These are phyloP conservation scores for Cutaneotrichosporon cavernicola DNA, from an alignment of 1,284 basidiomycete genomes.

Conservation along the genomic window DNA sequence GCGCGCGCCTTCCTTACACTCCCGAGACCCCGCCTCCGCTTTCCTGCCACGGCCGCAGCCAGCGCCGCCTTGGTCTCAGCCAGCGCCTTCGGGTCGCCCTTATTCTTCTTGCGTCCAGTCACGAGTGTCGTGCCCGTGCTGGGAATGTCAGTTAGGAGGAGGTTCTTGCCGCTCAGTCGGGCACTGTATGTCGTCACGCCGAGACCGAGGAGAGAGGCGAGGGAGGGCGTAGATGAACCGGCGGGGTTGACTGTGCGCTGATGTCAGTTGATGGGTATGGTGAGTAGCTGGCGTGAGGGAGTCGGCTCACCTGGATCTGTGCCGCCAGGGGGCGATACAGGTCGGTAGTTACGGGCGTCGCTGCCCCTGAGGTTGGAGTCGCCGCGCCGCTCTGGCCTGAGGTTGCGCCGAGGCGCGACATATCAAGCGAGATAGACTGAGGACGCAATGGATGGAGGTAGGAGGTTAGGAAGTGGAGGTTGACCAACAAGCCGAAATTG, in stretches of 20 bases:
- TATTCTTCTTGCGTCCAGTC: conserved; percentile 36
- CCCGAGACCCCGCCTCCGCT: conserved; percentile 18
- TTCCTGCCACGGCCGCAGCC: conserved; percentile 12
- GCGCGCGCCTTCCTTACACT: conserved; percentile 18
- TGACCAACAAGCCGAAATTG: neutral
- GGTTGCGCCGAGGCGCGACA: conserved; percentile 6
- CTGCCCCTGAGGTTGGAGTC: conserved; percentile 9
- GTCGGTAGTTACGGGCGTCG: conserved; percentile 31
- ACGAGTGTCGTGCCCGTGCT: conserved; percentile 24
- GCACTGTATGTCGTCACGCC: conserved; percentile 32
- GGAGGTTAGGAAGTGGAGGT: neutral
- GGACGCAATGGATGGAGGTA: neutral
- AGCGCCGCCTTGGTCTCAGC: conserved; percentile 23
- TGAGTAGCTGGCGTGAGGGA: neutral
- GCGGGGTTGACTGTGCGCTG: conserved; percentile 6
- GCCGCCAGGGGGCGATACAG: conserved; percentile 23
- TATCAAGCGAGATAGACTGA: neutral
- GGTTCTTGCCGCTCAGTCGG: conserved; percentile 40
- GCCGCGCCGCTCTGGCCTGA: neutral
- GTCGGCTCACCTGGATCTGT: conserved; percentile 13
- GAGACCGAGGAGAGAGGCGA: conserved; percentile 31
- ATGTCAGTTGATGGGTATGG: neutral
- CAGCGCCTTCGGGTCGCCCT: conserved; percentile 28
- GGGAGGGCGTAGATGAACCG: conserved; percentile 5
- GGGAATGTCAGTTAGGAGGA: conserved; percentile 29